phyloP scores from a whole-genome alignment of 768 basidiomycete genomes.

The Boletus sp. region DNA sequence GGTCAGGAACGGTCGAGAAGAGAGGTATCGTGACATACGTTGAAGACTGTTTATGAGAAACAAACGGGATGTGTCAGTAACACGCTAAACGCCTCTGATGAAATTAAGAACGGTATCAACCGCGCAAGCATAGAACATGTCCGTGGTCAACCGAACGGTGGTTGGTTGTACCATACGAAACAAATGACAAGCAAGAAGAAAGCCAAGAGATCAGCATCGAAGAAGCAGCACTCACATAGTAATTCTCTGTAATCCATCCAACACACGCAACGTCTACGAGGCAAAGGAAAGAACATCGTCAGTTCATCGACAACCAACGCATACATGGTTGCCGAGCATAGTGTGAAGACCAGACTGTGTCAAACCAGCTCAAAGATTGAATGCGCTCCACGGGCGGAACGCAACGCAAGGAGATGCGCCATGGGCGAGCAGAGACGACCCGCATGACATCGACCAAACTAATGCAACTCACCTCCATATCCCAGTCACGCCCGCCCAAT shows the following conservation, averaged over 20 bases:
- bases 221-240: conserved; percentile 39
- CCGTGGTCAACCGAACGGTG: neutral
- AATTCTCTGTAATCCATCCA: conserved; percentile 61
- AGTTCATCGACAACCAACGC: neutral
- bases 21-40: conserved; percentile 9
- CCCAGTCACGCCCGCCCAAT: conserved; percentile 58
- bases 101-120: neutral
- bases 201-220: neutral
- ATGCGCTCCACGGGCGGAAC: neutral
- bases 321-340: neutral
- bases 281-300: neutral
- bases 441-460: neutral
- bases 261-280: conserved; percentile 49
- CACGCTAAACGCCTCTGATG: neutral
- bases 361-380: no score
- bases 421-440: neutral
- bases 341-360: neutral
- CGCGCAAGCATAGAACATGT: neutral
- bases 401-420: neutral
- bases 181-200: neutral
- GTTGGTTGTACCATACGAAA: neutral
- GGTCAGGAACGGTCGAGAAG: neutral
- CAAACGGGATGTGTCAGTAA: neutral
- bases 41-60: conserved; percentile 19
- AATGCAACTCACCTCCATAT: conserved; percentile 46